Evolutionary conservation across 2,329 filamentous ascomycete genomes (phyloP).

Genomic region (Daldinia sp.): DNA sequence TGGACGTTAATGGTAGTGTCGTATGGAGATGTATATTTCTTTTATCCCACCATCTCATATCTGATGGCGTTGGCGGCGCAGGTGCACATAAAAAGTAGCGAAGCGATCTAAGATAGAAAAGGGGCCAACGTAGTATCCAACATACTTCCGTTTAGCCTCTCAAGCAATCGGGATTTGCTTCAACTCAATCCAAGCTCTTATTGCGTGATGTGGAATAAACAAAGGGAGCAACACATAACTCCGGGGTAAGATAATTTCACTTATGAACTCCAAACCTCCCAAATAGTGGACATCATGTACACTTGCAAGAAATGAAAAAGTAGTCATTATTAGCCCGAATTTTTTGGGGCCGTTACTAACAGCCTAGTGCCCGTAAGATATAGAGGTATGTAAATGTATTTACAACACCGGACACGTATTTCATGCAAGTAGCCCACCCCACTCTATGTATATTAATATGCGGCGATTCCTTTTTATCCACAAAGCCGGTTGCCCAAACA

Average conservation of each 20-base stretch:
- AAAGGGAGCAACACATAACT: background rate
- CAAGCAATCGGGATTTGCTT: constrained; percentile 6
- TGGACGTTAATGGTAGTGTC: background rate
- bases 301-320: background rate
- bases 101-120: constrained; percentile 1
- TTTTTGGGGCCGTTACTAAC: constrained; percentile 1
- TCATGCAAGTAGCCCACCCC: constrained; percentile 24
- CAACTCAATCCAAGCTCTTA: constrained; percentile 4
- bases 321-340: background rate
- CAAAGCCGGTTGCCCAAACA: constrained; percentile 24
- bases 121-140: background rate
- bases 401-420: constrained; percentile 1
- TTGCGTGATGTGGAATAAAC: background rate
- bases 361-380: constrained; percentile 7
- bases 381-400: constrained; percentile 18
- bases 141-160: background rate
- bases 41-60: constrained; percentile 2
- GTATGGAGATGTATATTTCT: constrained; percentile 10
- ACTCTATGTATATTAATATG: constrained; percentile 33
- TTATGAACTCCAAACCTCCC: background rate
- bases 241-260: background rate
- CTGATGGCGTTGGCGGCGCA: constrained; percentile 5
- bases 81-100: background rate
- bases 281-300: background rate
- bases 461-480: constrained; percentile 32